These are phyloP conservation scores for Colletotrichum navitas DNA, from an alignment of 2,329 filamentous ascomycete genomes.

Conservation along the genomic window DNA sequence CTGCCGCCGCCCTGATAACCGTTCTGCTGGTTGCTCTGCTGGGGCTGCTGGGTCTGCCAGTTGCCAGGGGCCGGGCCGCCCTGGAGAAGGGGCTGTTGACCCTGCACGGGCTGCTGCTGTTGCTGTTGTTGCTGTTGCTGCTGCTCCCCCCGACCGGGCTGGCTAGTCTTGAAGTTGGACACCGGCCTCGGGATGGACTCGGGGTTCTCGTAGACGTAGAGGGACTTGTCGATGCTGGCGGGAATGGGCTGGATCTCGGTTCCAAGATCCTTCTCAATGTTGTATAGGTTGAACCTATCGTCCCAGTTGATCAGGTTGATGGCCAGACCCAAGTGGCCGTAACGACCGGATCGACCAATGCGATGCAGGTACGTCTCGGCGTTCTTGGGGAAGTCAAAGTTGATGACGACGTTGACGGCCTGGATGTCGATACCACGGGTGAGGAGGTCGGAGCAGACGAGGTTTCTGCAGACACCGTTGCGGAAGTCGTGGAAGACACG, in stretches of 20 bases:
- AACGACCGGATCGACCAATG: slow-evolving; percentile 96
- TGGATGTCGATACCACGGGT: slow-evolving; percentile 99
- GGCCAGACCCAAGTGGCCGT: slow-evolving; percentile 95
- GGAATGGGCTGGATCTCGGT: slow-evolving; percentile 99
- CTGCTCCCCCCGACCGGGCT: slow-evolving; percentile 48
- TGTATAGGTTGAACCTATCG: slow-evolving; percentile 98
- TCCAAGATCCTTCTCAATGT: slow-evolving; percentile 96
- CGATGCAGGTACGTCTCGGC: slow-evolving; percentile 98
- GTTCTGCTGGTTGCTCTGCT: slow-evolving; percentile 47
- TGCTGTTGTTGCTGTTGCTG: slow-evolving; percentile 42
- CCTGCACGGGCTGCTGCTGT: slow-evolving; percentile 42
- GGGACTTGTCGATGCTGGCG: slow-evolving; percentile 92
- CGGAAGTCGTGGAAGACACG: slow-evolving; percentile 99
- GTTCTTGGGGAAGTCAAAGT: slow-evolving; percentile 99
- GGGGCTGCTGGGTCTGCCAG: slow-evolving; percentile 49
- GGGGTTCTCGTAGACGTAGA: slow-evolving; percentile 98
- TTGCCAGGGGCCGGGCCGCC: slow-evolving; percentile 46
- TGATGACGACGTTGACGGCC: slow-evolving; percentile 99
- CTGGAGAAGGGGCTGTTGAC: slow-evolving; percentile 46
- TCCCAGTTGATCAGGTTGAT: slow-evolving; percentile 99
- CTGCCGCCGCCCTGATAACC: slow-evolving; percentile 51
- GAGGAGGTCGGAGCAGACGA: slow-evolving; percentile 96
- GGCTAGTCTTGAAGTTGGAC: slow-evolving; percentile 59
- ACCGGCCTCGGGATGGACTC: slow-evolving; percentile 92
- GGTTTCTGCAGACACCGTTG: slow-evolving; percentile 96